Base-by-base conservation (phyloP, 768 basidiomycete species). In the Goffeauzyma gilvescens region DNA sequence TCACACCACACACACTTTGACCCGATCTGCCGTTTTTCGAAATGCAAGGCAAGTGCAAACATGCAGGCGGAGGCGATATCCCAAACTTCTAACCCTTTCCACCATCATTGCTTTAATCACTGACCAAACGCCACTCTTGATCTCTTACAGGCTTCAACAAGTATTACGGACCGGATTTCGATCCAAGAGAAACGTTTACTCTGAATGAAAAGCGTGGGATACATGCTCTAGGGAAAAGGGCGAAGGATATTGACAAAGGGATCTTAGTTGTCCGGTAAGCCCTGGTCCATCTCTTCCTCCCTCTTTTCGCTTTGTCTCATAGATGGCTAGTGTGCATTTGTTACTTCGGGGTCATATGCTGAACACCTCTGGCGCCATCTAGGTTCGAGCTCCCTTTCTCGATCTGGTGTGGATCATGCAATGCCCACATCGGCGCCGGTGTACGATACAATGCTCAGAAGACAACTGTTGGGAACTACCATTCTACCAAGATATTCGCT, bases 381-480 rank as follows among this genome's bases (percentile, higher is more conserved):
- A 58, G 62, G 18, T 98, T 96, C 57, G 93, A 96, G 60, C 65
- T 96, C 12, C 89, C 89, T 0, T 95, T 85, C 68, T 93, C 53
- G 38, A 58, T 58, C 17, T 44, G 27, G 64, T 95, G 90, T 56
- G 84, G 78, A 25, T 79, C 79, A 66, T 98, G 90, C 67, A 78
- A 89, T 62, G 58, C 81, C 53, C 93, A 96, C 66, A 84, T 98
- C 38, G 93, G 93, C 9, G 93, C 93, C 75, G 93, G 93, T 18
- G 93, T 98, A 2, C 81, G 93, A n/a, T 98, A 95, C 69, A 98
- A 98, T 52, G 93, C 93, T 0, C 89, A 96, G 65, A 98, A 98
- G 74, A 81, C 81, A 69, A 95, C 90, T 64, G 74, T 95, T 25
- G 93, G 93, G 12, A 76, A 74, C 45, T 98, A 98, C 65, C 86